These are phyloP conservation scores for Dendrobium officinale DNA, from an alignment of 106 monocot species.

Conservation along the genomic window DNA sequence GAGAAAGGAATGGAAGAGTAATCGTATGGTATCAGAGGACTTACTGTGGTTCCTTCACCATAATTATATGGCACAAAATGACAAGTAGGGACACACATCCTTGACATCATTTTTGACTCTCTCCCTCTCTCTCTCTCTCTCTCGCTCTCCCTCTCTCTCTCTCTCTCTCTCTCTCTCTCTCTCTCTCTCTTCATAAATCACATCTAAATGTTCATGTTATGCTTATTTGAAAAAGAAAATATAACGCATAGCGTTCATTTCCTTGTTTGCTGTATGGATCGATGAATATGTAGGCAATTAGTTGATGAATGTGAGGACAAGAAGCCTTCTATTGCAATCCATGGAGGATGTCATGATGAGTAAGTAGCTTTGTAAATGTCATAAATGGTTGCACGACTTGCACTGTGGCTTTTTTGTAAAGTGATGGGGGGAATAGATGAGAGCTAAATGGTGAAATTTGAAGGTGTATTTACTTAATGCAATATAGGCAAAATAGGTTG, in stretches of 20 bases:
- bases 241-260: no score
- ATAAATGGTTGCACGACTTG: not conserved
- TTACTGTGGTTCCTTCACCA: no score
- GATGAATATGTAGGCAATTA: not conserved
- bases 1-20: no score
- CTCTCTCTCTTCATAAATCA: not conserved
- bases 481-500: no score
- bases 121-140: no score
- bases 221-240: no score
- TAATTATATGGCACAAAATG: no score
- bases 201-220: not conserved
- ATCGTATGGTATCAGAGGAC: no score
- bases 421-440: no score
- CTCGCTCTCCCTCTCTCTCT: not conserved
- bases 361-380: not conserved
- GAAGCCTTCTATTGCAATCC: not conserved
- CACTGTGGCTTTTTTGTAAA: not conserved
- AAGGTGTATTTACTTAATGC: no score
- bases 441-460: no score
- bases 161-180: not conserved
- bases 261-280: not conserved
- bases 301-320: not conserved
- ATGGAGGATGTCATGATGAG: not conserved
- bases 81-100: no score
- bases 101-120: not conserved